These are phyloP conservation scores for Trichoderma guizhouense DNA, from an alignment of 2,329 filamentous ascomycete species.

Conservation along the genomic window DNA sequence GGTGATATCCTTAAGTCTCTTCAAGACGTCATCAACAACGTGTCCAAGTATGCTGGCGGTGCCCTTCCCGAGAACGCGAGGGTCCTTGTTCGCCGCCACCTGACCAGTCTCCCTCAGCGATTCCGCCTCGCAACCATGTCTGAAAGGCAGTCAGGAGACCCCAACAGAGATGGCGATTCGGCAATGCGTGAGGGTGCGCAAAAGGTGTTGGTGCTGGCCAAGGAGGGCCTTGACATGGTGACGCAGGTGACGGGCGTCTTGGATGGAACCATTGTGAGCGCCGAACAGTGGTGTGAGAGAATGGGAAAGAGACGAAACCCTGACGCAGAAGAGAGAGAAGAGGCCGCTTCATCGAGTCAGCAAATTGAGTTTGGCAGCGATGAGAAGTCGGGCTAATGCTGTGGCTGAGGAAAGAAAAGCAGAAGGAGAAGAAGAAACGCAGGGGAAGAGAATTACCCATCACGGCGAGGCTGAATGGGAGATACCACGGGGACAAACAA, in stretches of 20 bases:
- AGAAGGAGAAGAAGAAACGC: not conserved
- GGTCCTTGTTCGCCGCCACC: constrained; percentile 75
- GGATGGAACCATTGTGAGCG: constrained; percentile 83
- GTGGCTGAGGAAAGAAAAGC: too few species aligned
- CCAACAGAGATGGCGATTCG: constrained; percentile 35
- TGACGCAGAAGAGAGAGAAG: constrained; percentile 29
- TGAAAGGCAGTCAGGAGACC: constrained; percentile 28
- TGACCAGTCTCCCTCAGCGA: constrained; percentile 79
- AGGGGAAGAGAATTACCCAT: not conserved
- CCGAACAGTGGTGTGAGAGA: constrained; percentile 85
- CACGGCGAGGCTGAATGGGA: not conserved
- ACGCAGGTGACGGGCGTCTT: constrained; percentile 83
- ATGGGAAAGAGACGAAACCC: constrained; percentile 50
- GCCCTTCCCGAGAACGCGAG: constrained; percentile 86
- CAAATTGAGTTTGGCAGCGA: constrained; percentile 28
- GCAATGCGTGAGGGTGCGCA: constrained; percentile 58
- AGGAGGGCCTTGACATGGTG: constrained; percentile 93
- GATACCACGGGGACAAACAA: not conserved
- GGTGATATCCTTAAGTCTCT: constrained; percentile 73
- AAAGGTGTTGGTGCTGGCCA: constrained; percentile 78
- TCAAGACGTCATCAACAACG: constrained; percentile 75
- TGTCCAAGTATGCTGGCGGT: constrained; percentile 88
- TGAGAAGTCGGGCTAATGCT: constrained; percentile 29
- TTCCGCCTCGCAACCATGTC: constrained; percentile 69
- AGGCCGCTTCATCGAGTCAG: constrained; percentile 16